A percentile compares a stretch with the other conserved stretches of the same genome.
Conservation (phyloP, 1,284 basidiomycete genomes). For the Naganishia sp. region DNA sequence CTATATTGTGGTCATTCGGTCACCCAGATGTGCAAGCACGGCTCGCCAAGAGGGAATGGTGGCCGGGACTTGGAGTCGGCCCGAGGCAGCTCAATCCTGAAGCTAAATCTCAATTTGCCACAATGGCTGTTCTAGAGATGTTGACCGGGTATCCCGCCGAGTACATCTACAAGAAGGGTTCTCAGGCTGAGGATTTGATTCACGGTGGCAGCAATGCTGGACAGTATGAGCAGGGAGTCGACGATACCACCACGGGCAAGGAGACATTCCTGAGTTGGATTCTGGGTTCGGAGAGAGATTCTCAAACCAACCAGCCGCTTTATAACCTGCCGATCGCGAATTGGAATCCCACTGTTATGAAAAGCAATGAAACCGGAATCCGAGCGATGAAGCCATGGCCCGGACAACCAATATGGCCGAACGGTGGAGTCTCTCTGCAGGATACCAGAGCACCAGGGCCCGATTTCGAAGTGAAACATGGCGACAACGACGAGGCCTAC, state of each 20-base stretch:
- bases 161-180: not conserved
- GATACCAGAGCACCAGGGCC: not conserved
- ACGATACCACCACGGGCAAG: too few species aligned
- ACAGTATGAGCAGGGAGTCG: too few species aligned
- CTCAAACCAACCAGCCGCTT: too few species aligned
- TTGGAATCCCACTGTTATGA: slow-evolving; percentile 2
- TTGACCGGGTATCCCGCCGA: not conserved
- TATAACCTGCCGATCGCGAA: not conserved
- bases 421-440: not conserved
- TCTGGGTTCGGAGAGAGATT: too few species aligned
- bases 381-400: not conserved
- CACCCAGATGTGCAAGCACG: not conserved
- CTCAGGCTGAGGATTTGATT: too few species aligned
- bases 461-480: not conserved
- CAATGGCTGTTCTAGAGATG: slow-evolving; percentile 6
- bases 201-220: too few species aligned
- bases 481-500: not conserved
- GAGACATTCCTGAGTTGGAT: too few species aligned
- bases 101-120: not conserved
- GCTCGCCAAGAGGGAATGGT: not conserved
- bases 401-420: not conserved
- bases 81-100: not conserved
- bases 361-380: not conserved
- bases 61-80: not conserved
- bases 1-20: not conserved